Evolutionary conservation across 176 grass and related monocot species (phyloP).

Genomic region (maize (Zea mays)): DNA sequence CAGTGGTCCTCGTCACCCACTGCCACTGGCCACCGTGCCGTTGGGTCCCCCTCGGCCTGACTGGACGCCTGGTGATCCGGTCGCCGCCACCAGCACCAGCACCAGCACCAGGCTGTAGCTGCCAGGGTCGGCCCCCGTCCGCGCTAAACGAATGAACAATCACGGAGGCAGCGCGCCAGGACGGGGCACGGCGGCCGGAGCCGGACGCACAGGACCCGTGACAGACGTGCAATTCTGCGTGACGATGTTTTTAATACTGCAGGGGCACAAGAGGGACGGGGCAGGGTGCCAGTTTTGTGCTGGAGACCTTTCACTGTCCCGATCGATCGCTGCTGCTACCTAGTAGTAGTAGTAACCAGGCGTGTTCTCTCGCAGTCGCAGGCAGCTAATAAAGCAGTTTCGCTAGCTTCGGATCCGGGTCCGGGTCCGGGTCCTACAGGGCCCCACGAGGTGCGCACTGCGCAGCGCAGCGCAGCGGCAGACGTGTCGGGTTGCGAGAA

Average conservation of each 20-base stretch:
- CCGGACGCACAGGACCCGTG: too few relatives aligned
- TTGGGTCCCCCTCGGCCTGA: not conserved
- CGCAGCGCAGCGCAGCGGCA: not conserved
- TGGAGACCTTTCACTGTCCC: not conserved
- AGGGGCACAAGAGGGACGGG: not conserved
- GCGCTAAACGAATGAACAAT: constrained; percentile 8
- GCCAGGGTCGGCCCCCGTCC: not conserved
- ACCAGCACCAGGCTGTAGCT: not conserved
- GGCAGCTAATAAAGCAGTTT: not conserved
- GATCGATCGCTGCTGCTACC: too few relatives aligned
- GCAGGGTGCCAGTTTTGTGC: not conserved
- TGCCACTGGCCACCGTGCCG: not conserved
- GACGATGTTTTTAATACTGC: not conserved
- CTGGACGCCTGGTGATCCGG: constrained; percentile 34
- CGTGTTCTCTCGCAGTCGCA: not conserved
- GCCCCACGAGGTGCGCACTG: not conserved
- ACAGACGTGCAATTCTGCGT: not conserved
- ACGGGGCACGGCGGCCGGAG: too few relatives aligned
- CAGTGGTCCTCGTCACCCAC: constrained; percentile 2
- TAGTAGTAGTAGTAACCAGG: too few relatives aligned
- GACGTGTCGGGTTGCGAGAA: not conserved
- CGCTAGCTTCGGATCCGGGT: not conserved
- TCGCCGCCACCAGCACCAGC: not conserved
- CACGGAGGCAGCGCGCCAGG: not conserved
- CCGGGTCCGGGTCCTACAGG: not conserved